These are phyloP conservation scores for Fraxinus baroniana DNA, from an alignment of 305 asterid species.

Conservation along the genomic window DNA sequence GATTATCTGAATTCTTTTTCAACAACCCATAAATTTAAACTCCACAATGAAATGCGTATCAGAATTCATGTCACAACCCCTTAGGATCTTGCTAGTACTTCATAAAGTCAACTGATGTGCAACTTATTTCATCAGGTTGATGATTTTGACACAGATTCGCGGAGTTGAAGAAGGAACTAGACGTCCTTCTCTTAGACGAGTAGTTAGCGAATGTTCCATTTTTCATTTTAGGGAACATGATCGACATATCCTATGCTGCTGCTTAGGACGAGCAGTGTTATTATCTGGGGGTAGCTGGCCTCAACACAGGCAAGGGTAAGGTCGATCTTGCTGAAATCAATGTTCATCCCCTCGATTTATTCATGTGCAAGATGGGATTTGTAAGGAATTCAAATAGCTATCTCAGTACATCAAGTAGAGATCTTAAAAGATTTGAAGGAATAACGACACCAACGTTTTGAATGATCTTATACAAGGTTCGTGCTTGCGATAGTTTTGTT, in stretches of 20 bases:
- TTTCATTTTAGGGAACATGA: conserved; percentile 50
- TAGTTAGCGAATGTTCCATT: conserved; percentile 42
- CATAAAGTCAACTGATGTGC: background rate
- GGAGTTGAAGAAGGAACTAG: conserved; percentile 49
- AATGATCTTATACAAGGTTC: background rate
- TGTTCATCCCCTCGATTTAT: conserved; percentile 44
- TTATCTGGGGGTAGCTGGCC: conserved; percentile 38
- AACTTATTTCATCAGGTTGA: conserved; percentile 31
- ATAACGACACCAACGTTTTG: background rate
- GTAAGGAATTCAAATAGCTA: conserved; percentile 54
- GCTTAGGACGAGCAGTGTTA: conserved; percentile 44
- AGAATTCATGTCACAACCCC: background rate
- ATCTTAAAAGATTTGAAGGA: background rate
- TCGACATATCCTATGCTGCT: conserved; percentile 39
- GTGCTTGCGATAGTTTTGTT: background rate
- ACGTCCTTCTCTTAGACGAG: conserved; percentile 46
- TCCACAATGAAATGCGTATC: background rate
- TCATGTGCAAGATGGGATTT: conserved; percentile 60
- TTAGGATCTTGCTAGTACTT: background rate
- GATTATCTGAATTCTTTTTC: background rate
- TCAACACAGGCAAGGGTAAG: conserved; percentile 48
- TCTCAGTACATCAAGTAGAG: conserved; percentile 45
- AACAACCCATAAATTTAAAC: background rate
- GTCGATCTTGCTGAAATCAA: conserved; percentile 19
- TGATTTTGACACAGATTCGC: conserved; percentile 30